These are phyloP conservation scores for Aechmea fasciata DNA, from an alignment of 176 grass and related monocot genomes.

Conservation along the genomic window DNA sequence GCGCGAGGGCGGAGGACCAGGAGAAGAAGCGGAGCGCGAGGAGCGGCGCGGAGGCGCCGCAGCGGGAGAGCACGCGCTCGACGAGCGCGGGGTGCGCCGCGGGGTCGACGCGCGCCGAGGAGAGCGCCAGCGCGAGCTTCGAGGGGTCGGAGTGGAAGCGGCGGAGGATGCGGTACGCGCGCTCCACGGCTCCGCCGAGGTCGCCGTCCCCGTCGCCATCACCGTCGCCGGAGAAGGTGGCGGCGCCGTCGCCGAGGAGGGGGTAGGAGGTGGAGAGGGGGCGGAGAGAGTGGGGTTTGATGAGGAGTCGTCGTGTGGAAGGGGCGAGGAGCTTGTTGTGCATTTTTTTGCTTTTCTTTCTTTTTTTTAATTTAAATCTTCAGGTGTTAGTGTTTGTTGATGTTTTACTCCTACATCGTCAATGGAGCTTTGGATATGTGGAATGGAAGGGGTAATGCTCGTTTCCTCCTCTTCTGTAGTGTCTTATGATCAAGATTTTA, in stretches of 20 bases:
- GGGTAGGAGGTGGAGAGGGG: neutral
- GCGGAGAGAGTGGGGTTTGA: neutral
- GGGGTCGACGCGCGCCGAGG: slow-evolving; percentile 37
- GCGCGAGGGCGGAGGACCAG: slow-evolving; percentile 54
- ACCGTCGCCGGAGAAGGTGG: slow-evolving; percentile 24
- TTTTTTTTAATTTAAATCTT: too few relatives aligned
- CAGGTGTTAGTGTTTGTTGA: too few relatives aligned
- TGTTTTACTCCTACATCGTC: too few relatives aligned
- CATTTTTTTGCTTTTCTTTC: too few relatives aligned
- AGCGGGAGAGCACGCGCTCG: slow-evolving; percentile 55
- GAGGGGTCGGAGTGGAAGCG: slow-evolving; percentile 42
- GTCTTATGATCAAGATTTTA: too few relatives aligned
- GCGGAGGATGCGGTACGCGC: slow-evolving; percentile 52
- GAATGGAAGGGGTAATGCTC: too few relatives aligned
- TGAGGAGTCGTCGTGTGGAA: slow-evolving; percentile 15
- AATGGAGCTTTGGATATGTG: too few relatives aligned
- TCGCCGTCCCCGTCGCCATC: slow-evolving; percentile 7
- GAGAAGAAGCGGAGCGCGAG: slow-evolving; percentile 59
- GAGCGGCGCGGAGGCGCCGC: slow-evolving; percentile 35
- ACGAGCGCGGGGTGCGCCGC: slow-evolving; percentile 43
- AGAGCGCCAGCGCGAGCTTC: slow-evolving; percentile 39
- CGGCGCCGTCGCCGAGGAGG: neutral
- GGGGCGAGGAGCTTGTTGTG: neutral
- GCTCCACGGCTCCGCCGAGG: slow-evolving; percentile 37
- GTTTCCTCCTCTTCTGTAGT: too few relatives aligned